Evolutionary conservation across 331 rosid genomes (phyloP).

Genomic region (Quercus tomentella): DNA sequence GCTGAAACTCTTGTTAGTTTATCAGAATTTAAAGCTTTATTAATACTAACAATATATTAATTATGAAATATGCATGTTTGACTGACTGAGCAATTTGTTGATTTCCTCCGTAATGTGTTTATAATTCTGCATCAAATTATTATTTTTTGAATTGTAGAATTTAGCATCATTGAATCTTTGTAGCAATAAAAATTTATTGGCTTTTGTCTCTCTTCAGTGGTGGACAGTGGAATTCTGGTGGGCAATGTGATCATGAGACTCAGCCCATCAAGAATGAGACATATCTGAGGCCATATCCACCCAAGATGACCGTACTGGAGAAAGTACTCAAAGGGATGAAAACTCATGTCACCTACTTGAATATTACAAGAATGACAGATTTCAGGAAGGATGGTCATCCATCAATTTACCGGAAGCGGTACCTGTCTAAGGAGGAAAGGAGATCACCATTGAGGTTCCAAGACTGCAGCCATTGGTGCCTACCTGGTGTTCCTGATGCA

Average conservation of each 20-base stretch:
- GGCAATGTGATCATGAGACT: constrained; percentile 74
- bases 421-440: constrained; percentile 44
- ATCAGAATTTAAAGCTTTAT: background rate
- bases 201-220: constrained; percentile 55
- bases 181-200: background rate
- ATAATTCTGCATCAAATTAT: background rate
- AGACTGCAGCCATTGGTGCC: constrained; percentile 99
- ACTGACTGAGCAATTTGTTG: background rate
- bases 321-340: constrained; percentile 75
- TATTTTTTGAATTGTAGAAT: background rate
- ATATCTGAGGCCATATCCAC: constrained; percentile 55
- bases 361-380: constrained; percentile 87
- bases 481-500: constrained; percentile 87
- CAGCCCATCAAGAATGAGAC: constrained; percentile 70
- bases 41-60: background rate
- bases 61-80: background rate
- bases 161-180: background rate
- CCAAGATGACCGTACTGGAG: constrained; percentile 76
- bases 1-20: background rate
- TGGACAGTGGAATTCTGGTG: constrained; percentile 98
- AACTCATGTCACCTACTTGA: constrained; percentile 66
- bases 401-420: constrained; percentile 73
- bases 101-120: background rate
- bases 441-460: constrained; percentile 62
- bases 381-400: constrained; percentile 96